Conservation (phyloP, 2,329 filamentous ascomycete species). For the Aspergillus amoenus region DNA sequence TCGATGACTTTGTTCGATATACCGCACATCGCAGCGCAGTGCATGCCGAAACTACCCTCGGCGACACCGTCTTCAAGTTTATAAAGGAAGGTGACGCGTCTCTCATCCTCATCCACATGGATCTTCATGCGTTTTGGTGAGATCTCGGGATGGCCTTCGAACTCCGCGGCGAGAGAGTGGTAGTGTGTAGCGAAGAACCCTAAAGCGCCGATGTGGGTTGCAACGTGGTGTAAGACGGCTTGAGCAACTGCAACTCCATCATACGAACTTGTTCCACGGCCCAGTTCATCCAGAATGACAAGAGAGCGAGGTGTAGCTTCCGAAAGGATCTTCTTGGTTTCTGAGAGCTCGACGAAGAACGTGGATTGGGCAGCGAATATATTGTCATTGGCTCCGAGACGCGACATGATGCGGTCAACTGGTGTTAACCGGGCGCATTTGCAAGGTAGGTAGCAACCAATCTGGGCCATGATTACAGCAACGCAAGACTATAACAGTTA, state of each 20-base stretch:
- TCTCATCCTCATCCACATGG: constrained; percentile 78
- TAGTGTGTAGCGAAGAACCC: constrained; percentile 99
- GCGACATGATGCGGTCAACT: constrained; percentile 97
- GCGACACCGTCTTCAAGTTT: constrained; percentile 90
- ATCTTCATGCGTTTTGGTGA: constrained; percentile 88
- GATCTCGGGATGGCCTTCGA: constrained; percentile 85
- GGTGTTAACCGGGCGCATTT: constrained; percentile 80
- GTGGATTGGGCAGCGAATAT: constrained; percentile 98
- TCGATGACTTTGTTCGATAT: constrained; percentile 81
- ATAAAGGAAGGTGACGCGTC: constrained; percentile 95
- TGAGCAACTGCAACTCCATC: constrained; percentile 96
- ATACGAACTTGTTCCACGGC: constrained; percentile 90
- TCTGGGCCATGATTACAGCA: constrained; percentile 95
- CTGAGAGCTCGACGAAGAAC: constrained; percentile 95
- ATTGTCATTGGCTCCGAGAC: constrained; percentile 95
- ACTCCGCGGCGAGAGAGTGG: constrained; percentile 89
- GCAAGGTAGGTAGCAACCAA: constrained; percentile 89
- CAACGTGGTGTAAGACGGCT: constrained; percentile 93
- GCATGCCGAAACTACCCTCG: constrained; percentile 97
- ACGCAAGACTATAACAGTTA: constrained; percentile 69
- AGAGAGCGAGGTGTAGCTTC: constrained; percentile 92
- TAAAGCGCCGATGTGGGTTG: constrained; percentile 86
- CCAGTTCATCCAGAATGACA: constrained; percentile 94
- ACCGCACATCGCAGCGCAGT: constrained; percentile 97
- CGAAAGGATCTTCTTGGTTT: constrained; percentile 95